Evolutionary conservation across 352 stramenopile species (phyloP).

Genomic region (Thalassiosira livingstoniorum): DNA sequence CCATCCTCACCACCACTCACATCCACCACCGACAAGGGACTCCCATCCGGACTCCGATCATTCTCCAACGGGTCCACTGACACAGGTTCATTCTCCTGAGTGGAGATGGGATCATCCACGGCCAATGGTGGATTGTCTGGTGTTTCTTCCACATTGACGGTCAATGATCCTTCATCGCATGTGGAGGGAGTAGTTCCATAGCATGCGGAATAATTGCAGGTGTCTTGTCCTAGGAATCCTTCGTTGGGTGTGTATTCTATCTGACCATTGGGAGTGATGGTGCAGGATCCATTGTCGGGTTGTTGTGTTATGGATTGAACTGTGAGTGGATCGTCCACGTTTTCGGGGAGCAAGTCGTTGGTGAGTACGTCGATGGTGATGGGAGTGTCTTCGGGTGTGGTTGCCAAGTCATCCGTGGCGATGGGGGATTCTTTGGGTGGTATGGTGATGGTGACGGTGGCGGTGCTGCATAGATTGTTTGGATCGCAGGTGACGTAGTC

Average conservation of each 20-base stretch:
- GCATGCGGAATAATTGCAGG: slow-evolving; percentile 29
- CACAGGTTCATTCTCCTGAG: not conserved
- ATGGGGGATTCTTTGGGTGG: slow-evolving; percentile 17
- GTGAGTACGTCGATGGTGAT: slow-evolving; percentile 18
- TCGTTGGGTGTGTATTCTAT: slow-evolving; percentile 22
- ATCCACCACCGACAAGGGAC: slow-evolving; percentile 1
- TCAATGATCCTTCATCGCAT: slow-evolving; percentile 32
- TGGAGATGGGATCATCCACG: slow-evolving; percentile 3
- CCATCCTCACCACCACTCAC: slow-evolving; percentile 19
- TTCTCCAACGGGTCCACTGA: slow-evolving; percentile 24
- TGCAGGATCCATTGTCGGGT: slow-evolving; percentile 17
- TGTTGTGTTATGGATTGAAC: no score
- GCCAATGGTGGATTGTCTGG: not conserved
- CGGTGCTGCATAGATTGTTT: slow-evolving; percentile 24
- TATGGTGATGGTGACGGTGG: slow-evolving; percentile 30
- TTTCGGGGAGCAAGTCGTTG: slow-evolving; percentile 16
- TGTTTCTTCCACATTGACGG: not conserved
- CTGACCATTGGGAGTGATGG: slow-evolving; percentile 12
- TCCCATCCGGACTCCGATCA: slow-evolving; percentile 8
- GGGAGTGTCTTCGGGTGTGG: not conserved
- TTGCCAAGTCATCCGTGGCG: slow-evolving; percentile 26
- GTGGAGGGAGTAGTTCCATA: not conserved
- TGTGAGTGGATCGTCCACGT: slow-evolving; percentile 10
- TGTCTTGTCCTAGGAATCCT: slow-evolving; percentile 7
- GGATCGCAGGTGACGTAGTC: slow-evolving; percentile 46